These are phyloP conservation scores for Spinacia oleracea DNA, from an alignment of 179 eudicot species.

Conservation along the genomic window DNA sequence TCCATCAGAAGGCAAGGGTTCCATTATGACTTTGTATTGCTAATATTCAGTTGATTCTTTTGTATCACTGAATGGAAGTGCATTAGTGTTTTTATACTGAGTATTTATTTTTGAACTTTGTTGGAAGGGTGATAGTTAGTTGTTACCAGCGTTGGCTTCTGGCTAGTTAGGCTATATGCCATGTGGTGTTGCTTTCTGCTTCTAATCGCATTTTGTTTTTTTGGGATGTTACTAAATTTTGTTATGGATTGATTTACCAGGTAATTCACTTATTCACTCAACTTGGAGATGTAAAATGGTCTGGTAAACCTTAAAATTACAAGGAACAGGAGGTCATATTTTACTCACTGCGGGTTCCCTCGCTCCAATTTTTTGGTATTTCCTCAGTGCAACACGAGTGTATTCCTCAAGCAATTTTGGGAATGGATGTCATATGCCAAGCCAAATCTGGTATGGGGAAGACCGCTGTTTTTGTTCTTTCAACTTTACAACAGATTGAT, in stretches of 20 bases:
- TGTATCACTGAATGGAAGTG: too few relatives aligned
- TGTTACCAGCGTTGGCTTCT: too few relatives aligned
- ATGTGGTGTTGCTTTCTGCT: neutral
- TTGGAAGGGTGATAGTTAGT: neutral
- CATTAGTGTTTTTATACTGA: too few relatives aligned
- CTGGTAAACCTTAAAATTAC: too few relatives aligned
- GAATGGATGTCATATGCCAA: slow-evolving; percentile 99
- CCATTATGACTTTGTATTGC: neutral
- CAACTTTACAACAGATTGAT: slow-evolving; percentile 90
- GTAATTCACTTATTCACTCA: slow-evolving; percentile 57
- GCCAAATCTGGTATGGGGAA: slow-evolving; percentile 99
- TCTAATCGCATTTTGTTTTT: neutral
- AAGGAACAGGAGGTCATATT: slow-evolving; percentile 56
- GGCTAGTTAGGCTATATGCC: neutral
- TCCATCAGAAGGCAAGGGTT: slow-evolving; percentile 94
- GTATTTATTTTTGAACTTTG: too few relatives aligned
- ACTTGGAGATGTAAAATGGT: slow-evolving; percentile 58
- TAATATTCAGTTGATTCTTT: neutral
- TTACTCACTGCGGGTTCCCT: slow-evolving; percentile 69
- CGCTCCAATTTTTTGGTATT: slow-evolving; percentile 79
- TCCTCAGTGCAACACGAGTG: slow-evolving; percentile 99
- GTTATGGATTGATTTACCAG: slow-evolving; percentile 55
- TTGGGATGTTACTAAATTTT: neutral
- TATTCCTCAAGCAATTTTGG: slow-evolving; percentile 96
- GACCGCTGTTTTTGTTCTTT: slow-evolving; percentile 95